Conservation (phyloP, 108 stramenopile species). For the Cyclotella sp. region DNA sequence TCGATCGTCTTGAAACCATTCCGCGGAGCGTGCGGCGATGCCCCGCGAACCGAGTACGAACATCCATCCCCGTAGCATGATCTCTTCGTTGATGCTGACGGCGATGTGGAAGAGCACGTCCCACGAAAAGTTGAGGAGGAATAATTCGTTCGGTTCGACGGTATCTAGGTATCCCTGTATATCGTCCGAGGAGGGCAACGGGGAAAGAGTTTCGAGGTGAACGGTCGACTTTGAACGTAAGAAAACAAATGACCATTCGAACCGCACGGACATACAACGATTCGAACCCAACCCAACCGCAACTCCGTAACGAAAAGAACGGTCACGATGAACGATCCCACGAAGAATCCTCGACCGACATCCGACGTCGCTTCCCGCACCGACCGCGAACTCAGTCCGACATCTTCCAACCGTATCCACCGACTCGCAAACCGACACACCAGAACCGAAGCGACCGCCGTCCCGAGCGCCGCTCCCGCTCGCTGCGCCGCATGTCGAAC, state of each 20-base stretch:
- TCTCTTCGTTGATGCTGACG: slow-evolving; percentile 52
- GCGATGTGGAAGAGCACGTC: slow-evolving; percentile 47
- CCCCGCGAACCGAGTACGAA: slow-evolving; percentile 28
- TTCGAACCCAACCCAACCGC: slow-evolving; percentile 39
- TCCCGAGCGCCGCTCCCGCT: slow-evolving; percentile 32
- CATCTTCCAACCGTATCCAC: slow-evolving; percentile 17
- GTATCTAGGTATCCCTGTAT: slow-evolving; percentile 36
- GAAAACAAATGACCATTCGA: not conserved
- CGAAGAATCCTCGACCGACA: slow-evolving; percentile 26
- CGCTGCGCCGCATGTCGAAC: slow-evolving; percentile 45
- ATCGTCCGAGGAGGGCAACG: too few species aligned
- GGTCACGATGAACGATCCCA: slow-evolving; percentile 40
- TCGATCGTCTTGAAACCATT: slow-evolving; percentile 18
- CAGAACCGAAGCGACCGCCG: slow-evolving; percentile 22
- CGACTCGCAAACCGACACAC: slow-evolving; percentile 20
- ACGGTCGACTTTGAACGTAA: too few species aligned
- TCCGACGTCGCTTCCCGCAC: slow-evolving; percentile 16
- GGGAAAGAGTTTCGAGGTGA: too few species aligned
- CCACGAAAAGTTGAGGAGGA: slow-evolving; percentile 41
- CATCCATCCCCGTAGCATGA: slow-evolving; percentile 54
- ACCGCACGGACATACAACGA: slow-evolving; percentile 1
- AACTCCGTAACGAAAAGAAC: slow-evolving; percentile 34
- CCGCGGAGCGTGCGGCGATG: not conserved
- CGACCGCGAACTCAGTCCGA: slow-evolving; percentile 22
- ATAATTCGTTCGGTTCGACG: slow-evolving; percentile 31